Base-by-base conservation (phyloP, 2,329 filamentous ascomycete species). In the Neofusicoccum umdonicola region DNA sequence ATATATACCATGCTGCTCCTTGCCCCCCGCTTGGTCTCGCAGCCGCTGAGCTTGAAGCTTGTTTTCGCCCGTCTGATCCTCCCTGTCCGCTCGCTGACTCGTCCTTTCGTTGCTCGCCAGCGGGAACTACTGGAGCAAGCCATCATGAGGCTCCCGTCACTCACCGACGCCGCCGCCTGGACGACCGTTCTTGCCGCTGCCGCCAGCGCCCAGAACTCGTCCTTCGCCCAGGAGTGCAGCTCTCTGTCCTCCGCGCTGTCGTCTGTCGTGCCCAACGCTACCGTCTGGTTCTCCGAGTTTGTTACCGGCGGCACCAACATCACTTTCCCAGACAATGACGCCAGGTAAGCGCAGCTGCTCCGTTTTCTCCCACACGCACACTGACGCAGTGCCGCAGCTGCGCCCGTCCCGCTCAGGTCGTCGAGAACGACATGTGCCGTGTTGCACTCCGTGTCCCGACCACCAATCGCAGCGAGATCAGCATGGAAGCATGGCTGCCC, bases 401-500 rank as follows among this genome's bases (percentile, higher is more conserved):
- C 60, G 68, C 62, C 15, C 71, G 70, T 42, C 63, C 71, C 1
- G 74, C 62, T 17, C 79, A 81, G 65, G 35, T 68, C 1, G 76
- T 81, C 7, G 66, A 74, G 2, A 71, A 69, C 1, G 75, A 79
- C 60, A 34, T 81, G 4, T 83, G 81, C 65, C 78, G 80, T 8
- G 70, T 82, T 22, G 74, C 77, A 2, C 73, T 83, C 61, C 74
- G 73, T 9, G 76, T 82, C 13, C 68, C 72, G 4, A 82, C 80
- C 0, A 80, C 79, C 3, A 73, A 73, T 4, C 71, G 74, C 45
- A 79, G 76, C 15, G 78, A 77, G 9, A 77, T 81, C 65, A 76
- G 71, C 7, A 75, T 81, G 71, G 80, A 82, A 68, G 76, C 78
- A 12, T 82, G 79, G 79, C 68, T 82, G 22, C 80, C 80, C 13